Percentiles rank a stretch among this genome's conserved stretches.
Conservation (phyloP, 441 rosid species). For the Pelargonium myrrhifolium region DNA sequence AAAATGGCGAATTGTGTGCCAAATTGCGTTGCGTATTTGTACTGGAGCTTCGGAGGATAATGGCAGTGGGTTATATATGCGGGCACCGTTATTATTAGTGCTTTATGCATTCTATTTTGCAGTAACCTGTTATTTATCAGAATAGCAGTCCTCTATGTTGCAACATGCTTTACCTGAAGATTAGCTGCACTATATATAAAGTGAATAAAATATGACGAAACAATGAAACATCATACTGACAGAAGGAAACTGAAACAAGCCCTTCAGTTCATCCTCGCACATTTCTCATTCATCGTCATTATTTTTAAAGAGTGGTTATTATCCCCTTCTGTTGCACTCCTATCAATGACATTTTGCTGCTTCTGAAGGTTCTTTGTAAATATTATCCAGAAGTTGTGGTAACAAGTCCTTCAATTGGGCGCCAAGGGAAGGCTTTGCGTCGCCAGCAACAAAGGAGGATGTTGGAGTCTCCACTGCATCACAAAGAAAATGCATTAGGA, state of each 20-base stretch:
- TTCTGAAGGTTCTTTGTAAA: constrained; percentile 56
- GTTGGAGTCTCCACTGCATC: constrained; percentile 23
- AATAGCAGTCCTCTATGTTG: not conserved
- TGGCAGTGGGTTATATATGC: not conserved
- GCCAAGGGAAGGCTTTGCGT: constrained; percentile 84
- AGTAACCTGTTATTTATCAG: not conserved
- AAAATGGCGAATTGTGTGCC: too few relatives aligned
- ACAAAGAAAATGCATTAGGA: constrained; percentile 17
- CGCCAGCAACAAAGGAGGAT: constrained; percentile 62
- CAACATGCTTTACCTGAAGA: not conserved
- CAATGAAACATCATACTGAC: not conserved
- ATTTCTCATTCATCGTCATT: not conserved
- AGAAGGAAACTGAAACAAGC: not conserved
- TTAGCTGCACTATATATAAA: not conserved
- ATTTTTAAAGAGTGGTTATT: not conserved
- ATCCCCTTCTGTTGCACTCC: not conserved
- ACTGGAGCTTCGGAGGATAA: not conserved
- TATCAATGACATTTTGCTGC: constrained; percentile 11
- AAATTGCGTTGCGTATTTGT: not conserved
- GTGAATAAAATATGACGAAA: not conserved
- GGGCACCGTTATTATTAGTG: not conserved
- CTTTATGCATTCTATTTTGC: not conserved
- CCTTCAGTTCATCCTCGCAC: not conserved
- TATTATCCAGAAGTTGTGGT: constrained; percentile 58
- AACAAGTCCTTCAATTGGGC: constrained; percentile 78